Conservation (phyloP, 192 early-diverging fungal genomes). For the Kickxella alabastrina region DNA sequence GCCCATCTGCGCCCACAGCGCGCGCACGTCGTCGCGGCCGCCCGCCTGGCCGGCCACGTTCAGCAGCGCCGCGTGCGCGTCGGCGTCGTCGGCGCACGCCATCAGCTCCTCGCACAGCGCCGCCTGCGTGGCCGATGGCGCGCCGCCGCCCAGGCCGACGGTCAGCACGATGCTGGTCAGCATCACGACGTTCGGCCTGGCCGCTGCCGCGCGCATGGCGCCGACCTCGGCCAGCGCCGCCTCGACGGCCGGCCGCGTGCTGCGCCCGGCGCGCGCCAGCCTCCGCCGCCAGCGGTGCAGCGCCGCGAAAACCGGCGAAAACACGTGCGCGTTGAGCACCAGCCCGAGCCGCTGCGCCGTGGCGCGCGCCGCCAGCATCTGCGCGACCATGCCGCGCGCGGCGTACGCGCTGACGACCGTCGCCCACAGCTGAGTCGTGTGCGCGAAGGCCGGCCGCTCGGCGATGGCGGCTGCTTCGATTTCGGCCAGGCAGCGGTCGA, state of each 20-base stretch:
- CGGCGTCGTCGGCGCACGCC: slow-evolving; percentile 17
- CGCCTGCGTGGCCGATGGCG: too few relatives aligned
- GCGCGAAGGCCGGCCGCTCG: slow-evolving; percentile 18
- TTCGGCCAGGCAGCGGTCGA: slow-evolving; percentile 23
- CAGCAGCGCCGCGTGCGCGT: slow-evolving; percentile 31
- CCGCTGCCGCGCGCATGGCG: slow-evolving; percentile 16
- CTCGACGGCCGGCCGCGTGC: slow-evolving; percentile 13
- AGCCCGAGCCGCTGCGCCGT: slow-evolving; percentile 26
- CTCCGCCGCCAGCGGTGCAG: slow-evolving; percentile 24
- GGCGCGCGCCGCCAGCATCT: slow-evolving; percentile 26
- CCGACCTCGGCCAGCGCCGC: slow-evolving; percentile 32
- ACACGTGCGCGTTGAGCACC: slow-evolving; percentile 12
- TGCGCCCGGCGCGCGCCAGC: slow-evolving; percentile 6
- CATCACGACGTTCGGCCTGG: slow-evolving; percentile 20
- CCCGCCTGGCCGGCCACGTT: slow-evolving; percentile 13
- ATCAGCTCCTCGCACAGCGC: slow-evolving; percentile 28
- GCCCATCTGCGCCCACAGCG: slow-evolving; percentile 30
- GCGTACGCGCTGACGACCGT: slow-evolving; percentile 33
- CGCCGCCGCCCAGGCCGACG: slow-evolving; percentile 17
- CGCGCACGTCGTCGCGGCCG: slow-evolving; percentile 12
- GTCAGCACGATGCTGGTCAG: slow-evolving; percentile 38
- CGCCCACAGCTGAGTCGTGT: slow-evolving; percentile 31
- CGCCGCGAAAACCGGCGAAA: slow-evolving; percentile 38
- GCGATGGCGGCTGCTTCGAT: slow-evolving; percentile 13
- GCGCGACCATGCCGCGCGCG: slow-evolving; percentile 30